phyloP scores from a whole-genome alignment of 768 basidiomycete genomes.

The Hirschioporus abietinus region DNA sequence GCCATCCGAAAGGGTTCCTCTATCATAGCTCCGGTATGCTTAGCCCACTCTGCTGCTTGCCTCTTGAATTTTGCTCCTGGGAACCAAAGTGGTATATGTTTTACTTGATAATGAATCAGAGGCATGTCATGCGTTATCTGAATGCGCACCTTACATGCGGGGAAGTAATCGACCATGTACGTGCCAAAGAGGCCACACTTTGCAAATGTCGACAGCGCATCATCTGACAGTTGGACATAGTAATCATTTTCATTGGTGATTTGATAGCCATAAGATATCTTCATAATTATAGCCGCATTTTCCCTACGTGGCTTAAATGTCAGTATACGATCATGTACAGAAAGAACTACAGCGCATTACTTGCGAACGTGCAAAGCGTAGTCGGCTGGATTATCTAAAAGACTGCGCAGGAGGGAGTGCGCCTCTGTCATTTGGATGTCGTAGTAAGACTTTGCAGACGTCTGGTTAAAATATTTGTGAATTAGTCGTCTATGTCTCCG shows the following conservation, averaged over 20 bases:
- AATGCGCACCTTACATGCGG: slow-evolving; percentile 20
- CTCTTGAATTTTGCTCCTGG: slow-evolving; percentile 46
- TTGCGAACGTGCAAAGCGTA: slow-evolving; percentile 34
- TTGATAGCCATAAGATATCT: slow-evolving; percentile 35
- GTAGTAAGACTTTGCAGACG: slow-evolving; percentile 22
- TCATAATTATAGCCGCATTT: slow-evolving; percentile 33
- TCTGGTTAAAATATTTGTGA: slow-evolving; percentile 31
- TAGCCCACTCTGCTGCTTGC: slow-evolving; percentile 38
- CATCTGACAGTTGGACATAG: slow-evolving; percentile 36
- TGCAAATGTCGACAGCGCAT: slow-evolving; percentile 30
- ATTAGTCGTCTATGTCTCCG: slow-evolving; percentile 33
- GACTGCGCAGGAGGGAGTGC: slow-evolving; percentile 31
- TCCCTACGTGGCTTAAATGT: background rate
- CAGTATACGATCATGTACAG: slow-evolving; percentile 21
- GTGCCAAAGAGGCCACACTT: slow-evolving; percentile 38
- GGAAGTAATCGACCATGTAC: slow-evolving; percentile 36
- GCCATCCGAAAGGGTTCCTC: slow-evolving; percentile 36
- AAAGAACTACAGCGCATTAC: slow-evolving; percentile 13
- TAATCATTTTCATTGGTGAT: slow-evolving; percentile 33
- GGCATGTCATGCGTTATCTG: background rate
- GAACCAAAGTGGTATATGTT: slow-evolving; percentile 43
- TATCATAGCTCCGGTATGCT: slow-evolving; percentile 25
- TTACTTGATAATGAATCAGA: slow-evolving; percentile 23
- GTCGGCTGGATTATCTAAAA: slow-evolving; percentile 31
- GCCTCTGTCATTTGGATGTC: slow-evolving; percentile 30